Evolutionary conservation across 257 asterid species (phyloP).

Genomic region (Lithospermum erythrorhizon): DNA sequence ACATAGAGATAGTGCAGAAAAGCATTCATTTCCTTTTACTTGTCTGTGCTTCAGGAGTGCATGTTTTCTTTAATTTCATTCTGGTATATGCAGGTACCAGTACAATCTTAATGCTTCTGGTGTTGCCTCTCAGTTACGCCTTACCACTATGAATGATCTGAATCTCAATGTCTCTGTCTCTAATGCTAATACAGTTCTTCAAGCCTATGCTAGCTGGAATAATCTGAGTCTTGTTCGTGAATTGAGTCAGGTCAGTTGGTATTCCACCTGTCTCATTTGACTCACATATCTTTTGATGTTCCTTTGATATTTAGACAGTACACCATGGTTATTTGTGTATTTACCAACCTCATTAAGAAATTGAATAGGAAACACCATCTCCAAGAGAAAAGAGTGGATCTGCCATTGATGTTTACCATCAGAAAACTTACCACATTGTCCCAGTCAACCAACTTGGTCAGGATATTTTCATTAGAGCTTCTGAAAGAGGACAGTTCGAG

Average conservation of each 20-base stretch:
- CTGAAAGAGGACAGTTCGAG: slow-evolving; percentile 37
- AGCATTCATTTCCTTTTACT: not conserved
- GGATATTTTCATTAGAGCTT: slow-evolving; percentile 68
- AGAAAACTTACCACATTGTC: slow-evolving; percentile 47
- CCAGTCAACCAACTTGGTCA: slow-evolving; percentile 87
- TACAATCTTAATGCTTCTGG: slow-evolving; percentile 67
- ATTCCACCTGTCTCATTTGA: slow-evolving; percentile 1
- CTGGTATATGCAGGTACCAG: slow-evolving; percentile 47
- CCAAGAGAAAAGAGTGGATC: slow-evolving; percentile 39
- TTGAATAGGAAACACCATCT: slow-evolving; percentile 46
- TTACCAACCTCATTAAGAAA: slow-evolving; percentile 3
- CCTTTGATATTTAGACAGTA: not conserved
- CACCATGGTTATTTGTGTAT: not conserved
- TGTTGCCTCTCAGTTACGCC: slow-evolving; percentile 72
- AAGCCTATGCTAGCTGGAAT: slow-evolving; percentile 97
- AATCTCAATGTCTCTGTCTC: slow-evolving; percentile 77
- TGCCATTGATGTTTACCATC: slow-evolving; percentile 62
- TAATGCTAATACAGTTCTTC: slow-evolving; percentile 77
- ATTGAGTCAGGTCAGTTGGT: slow-evolving; percentile 34
- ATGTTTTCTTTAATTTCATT: not conserved
- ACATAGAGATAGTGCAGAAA: not conserved
- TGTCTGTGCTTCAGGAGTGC: not conserved
- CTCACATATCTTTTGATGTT: not conserved
- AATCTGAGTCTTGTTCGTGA: slow-evolving; percentile 53
- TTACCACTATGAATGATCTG: slow-evolving; percentile 63